phyloP scores from a whole-genome alignment of 225 moss, liverwort and hornwort genomes.

The Pseudoscleropodium purum region DNA sequence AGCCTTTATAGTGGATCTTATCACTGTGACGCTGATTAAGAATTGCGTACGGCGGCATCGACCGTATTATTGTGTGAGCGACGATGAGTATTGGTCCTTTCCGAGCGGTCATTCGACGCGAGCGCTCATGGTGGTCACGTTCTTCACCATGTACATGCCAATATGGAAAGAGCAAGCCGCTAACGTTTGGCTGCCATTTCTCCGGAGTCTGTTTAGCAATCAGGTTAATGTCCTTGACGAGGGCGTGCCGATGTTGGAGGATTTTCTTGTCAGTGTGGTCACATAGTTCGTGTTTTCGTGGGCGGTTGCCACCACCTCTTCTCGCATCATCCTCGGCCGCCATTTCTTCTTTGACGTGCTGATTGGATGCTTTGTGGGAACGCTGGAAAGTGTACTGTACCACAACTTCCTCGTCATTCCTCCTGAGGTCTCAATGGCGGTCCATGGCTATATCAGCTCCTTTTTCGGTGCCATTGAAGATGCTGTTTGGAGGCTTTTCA shows the following conservation, averaged over 20 bases:
- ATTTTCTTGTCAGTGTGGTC: conserved; percentile 25
- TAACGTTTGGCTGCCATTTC: conserved; percentile 15
- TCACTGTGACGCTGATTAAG: conserved; percentile 45
- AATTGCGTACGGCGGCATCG: conserved; percentile 34
- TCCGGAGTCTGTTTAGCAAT: background rate
- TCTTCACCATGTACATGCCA: conserved; percentile 63
- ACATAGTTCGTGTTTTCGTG: conserved; percentile 37
- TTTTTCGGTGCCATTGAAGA: conserved; percentile 7
- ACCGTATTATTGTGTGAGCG: conserved; percentile 24
- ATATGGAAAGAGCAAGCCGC: conserved; percentile 43
- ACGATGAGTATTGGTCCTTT: conserved; percentile 56
- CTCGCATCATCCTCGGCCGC: conserved; percentile 55
- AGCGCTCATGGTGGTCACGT: conserved; percentile 60
- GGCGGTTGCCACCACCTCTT: conserved; percentile 59
- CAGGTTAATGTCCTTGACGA: conserved; percentile 17
- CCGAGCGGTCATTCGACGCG: conserved; percentile 65
- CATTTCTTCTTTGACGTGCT: conserved; percentile 73
- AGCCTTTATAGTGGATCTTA: conserved; percentile 60
- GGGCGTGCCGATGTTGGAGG: conserved; percentile 19
- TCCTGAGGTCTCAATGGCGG: conserved; percentile 18
- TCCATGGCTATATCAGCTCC: conserved; percentile 27
- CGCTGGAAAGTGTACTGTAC: conserved; percentile 50
- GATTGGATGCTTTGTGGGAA: conserved; percentile 50
- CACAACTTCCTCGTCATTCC: conserved; percentile 45
- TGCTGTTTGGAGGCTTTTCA: background rate